Evolutionary conservation across 1,284 basidiomycete genomes (phyloP).

Genomic region (Cutaneotrichosporon sp.): DNA sequence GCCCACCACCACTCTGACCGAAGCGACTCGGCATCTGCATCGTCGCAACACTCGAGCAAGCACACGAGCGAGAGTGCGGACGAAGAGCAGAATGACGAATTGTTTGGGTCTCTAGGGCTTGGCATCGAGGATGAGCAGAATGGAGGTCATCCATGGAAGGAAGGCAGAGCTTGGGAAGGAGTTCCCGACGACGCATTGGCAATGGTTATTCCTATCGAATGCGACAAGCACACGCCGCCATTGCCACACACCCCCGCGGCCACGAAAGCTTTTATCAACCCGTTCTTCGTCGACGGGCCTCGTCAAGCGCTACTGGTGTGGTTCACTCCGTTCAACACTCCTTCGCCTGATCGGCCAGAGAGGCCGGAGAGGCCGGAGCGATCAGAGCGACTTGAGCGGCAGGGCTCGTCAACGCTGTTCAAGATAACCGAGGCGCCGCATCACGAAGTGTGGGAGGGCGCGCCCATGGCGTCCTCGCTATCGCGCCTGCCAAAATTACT

Average conservation of each 20-base stretch:
- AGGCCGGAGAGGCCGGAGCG: too few species aligned
- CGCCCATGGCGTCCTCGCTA: conserved; percentile 15
- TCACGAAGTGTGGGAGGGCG: conserved; percentile 12
- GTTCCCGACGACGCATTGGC: conserved; percentile 48
- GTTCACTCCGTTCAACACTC: conserved; percentile 46
- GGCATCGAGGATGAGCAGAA: conserved; percentile 26
- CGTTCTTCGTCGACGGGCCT: conserved; percentile 27
- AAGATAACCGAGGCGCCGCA: conserved; percentile 16
- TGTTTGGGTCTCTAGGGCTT: conserved; percentile 19
- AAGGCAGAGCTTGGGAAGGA: conserved; percentile 44
- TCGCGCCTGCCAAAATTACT: conserved; percentile 42
- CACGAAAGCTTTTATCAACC: conserved; percentile 17
- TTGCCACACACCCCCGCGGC: not conserved
- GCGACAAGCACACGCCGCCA: not conserved
- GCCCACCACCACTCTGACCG: conserved; percentile 7
- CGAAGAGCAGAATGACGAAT: conserved; percentile 11
- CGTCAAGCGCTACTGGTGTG: conserved; percentile 43
- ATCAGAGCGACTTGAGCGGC: too few species aligned
- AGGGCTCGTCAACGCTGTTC: conserved; percentile 13
- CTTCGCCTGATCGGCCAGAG: too few species aligned
- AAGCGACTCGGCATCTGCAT: conserved; percentile 18
- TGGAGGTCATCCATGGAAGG: conserved; percentile 25
- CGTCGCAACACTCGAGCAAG: conserved; percentile 14
- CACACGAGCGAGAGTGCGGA: conserved; percentile 11
- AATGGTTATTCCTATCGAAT: conserved; percentile 43